Evolutionary conservation across 257 asterid genomes (phyloP).

Genomic region (Ophiorrhiza pumila): DNA sequence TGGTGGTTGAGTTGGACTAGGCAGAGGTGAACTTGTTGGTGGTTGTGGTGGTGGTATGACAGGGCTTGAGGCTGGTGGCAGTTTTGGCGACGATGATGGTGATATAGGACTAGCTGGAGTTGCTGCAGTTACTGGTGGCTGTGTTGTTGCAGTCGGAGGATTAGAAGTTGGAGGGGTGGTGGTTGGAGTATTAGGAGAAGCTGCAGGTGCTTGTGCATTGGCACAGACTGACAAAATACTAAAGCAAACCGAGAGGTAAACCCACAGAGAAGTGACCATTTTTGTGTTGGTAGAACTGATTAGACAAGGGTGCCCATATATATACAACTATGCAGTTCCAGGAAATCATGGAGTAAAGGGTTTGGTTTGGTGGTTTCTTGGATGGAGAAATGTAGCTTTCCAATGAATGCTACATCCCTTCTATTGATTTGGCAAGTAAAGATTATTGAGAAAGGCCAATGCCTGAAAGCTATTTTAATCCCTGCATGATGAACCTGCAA

Average conservation of each 20-base stretch:
- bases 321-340: constrained; percentile 16
- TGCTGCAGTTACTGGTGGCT: constrained; percentile 32
- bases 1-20: constrained; percentile 54
- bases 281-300: constrained; percentile 27
- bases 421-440: constrained; percentile 29
- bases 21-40: constrained; percentile 47
- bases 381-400: constrained; percentile 37
- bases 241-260: constrained; percentile 42
- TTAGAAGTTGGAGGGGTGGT: constrained; percentile 35
- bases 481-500: constrained; percentile 5
- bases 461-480: background rate
- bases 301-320: constrained; percentile 27
- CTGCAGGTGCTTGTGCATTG: constrained; percentile 79
- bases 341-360: constrained; percentile 13
- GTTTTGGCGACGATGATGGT: constrained; percentile 34
- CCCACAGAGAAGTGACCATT: constrained; percentile 54
- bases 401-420: constrained; percentile 31
- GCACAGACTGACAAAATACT: constrained; percentile 48
- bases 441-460: background rate
- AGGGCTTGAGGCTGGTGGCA: constrained; percentile 42
- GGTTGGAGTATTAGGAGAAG: constrained; percentile 53
- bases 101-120: constrained; percentile 36
- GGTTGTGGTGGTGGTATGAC: constrained; percentile 52
- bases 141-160: constrained; percentile 29
- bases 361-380: constrained; percentile 58